These are phyloP conservation scores for Tagetes erecta DNA, from an alignment of 129 eudicot genomes.

Conservation along the genomic window DNA sequence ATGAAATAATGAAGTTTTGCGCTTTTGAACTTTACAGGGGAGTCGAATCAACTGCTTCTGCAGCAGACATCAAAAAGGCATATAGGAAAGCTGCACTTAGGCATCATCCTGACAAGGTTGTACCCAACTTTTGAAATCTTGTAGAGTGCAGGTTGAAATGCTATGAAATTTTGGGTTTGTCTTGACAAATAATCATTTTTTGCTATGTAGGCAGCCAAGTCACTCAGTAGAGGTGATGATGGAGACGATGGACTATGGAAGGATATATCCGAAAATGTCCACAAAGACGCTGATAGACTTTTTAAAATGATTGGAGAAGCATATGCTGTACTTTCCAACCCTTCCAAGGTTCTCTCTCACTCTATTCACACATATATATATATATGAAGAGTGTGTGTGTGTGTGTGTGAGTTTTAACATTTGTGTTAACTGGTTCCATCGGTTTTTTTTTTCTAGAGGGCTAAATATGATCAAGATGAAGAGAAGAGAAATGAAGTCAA, in stretches of 20 bases:
- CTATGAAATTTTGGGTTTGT: conserved; percentile 4
- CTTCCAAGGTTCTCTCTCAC: conserved; percentile 55
- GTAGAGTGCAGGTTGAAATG: conserved; percentile 1
- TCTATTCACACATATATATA: not conserved
- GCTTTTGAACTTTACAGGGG: conserved; percentile 55
- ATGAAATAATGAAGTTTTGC: conserved; percentile 8
- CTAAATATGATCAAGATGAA: conserved; percentile 74
- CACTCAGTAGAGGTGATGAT: conserved; percentile 72
- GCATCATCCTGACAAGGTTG: conserved; percentile 98
- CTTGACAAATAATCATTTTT: conserved; percentile 20
- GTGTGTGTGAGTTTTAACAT: not conserved
- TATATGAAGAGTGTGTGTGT: too few species aligned
- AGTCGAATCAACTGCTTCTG: conserved; percentile 69
- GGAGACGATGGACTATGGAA: conserved; percentile 86
- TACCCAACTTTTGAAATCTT: conserved; percentile 16
- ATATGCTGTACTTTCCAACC: conserved; percentile 88
- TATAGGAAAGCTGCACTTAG: conserved; percentile 95
- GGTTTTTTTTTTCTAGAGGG: conserved; percentile 47
- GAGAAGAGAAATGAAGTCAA: conserved; percentile 54
- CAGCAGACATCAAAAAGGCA: conserved; percentile 86
- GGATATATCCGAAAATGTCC: conserved; percentile 78
- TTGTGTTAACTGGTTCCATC: conserved; percentile 26
- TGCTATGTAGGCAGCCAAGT: conserved; percentile 74
- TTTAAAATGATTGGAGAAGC: conserved; percentile 99
- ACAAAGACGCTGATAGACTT: conserved; percentile 87